Evolutionary conservation across 768 basidiomycete species (phyloP).

Genomic region (Podaxis sp.): DNA sequence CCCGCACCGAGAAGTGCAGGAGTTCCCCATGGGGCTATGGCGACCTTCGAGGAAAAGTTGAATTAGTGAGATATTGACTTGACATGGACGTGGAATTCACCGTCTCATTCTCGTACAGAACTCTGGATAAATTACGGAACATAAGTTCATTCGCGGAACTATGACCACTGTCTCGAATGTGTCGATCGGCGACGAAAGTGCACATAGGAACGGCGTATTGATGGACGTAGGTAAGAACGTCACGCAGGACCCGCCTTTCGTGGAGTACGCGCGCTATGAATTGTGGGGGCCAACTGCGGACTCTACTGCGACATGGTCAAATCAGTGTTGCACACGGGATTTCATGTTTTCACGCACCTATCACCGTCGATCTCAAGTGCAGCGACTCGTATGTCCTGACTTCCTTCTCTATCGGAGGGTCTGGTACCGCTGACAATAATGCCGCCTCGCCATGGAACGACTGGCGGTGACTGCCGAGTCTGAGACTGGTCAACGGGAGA

Average conservation of each 20-base stretch:
- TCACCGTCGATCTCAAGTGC: slow-evolving; percentile 73
- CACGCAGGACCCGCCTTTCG: slow-evolving; percentile 38
- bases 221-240: slow-evolving; percentile 52
- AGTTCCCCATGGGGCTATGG: slow-evolving; percentile 49
- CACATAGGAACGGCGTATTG: slow-evolving; percentile 48
- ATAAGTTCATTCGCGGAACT: slow-evolving; percentile 50
- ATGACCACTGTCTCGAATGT: slow-evolving; percentile 43
- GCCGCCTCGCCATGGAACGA: slow-evolving; percentile 56
- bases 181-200: slow-evolving; percentile 61
- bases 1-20: slow-evolving; percentile 45
- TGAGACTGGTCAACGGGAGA: slow-evolving; percentile 44
- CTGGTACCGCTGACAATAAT: slow-evolving; percentile 51
- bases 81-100: slow-evolving; percentile 32
- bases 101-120: slow-evolving; percentile 50
- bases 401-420: slow-evolving; percentile 43
- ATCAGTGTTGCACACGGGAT: slow-evolving; percentile 23
- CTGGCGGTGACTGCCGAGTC: slow-evolving; percentile 23
- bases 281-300: slow-evolving; percentile 54
- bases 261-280: slow-evolving; percentile 43
- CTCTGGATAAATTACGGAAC: slow-evolving; percentile 53
- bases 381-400: slow-evolving; percentile 55
- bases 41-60: slow-evolving; percentile 35
- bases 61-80: not conserved
- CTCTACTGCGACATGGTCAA: slow-evolving; percentile 37
- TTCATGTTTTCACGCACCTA: slow-evolving; percentile 43